Evolutionary conservation across 306 rosid genomes (phyloP), one percentile per base, ranked within the genome.

Genomic region (Nissolia schottii): DNA sequence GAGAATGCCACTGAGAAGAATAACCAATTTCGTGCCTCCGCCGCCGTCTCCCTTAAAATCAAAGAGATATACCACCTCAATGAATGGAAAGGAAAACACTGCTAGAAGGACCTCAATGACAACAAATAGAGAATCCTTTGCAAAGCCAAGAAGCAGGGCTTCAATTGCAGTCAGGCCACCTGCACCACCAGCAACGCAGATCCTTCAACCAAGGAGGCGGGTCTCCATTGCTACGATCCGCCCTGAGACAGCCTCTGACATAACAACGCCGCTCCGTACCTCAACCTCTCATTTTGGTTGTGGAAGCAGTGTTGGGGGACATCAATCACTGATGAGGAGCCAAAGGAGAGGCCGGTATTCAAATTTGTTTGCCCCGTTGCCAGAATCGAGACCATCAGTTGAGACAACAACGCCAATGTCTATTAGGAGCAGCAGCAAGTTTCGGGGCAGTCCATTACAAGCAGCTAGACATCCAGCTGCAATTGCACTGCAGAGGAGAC

Each of bases 141-240:
- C 80, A 41, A 74, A 74, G 54, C 88, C 93, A 29, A 85, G 90
- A 72, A 81, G 90, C 64, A 80, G 97, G 77, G 81, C 72, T 50
- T 93, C 98, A 13, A 77, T 93, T 56, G 89, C 92, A 13, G 67
- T 80, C 62, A 88, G 93, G 65, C 87, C 93, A 24, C 67, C 93
- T 54, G 77, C 70, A 11, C 67, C 81, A 31, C 38, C 76, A 59
- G 78, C 74, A 28, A 19, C 75, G 0, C 97, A 84, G 73, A 32
- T 85, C 58, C 54, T 82, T 73, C 90, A 91, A 77, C 97, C 99
- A 13, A 89, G 82, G 87, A 94, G 97, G 75, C 83, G 96, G 2
- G 96, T 90, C 76, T 89, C 99, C 13, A 77, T 89, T 29, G 96
- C 97, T 56, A 84, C 93, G 24, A 4, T 81, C n/a, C 89, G 85